These are phyloP conservation scores for Barnettozyma populi DNA, from an alignment of 805 yeast species.

Conservation along the genomic window DNA sequence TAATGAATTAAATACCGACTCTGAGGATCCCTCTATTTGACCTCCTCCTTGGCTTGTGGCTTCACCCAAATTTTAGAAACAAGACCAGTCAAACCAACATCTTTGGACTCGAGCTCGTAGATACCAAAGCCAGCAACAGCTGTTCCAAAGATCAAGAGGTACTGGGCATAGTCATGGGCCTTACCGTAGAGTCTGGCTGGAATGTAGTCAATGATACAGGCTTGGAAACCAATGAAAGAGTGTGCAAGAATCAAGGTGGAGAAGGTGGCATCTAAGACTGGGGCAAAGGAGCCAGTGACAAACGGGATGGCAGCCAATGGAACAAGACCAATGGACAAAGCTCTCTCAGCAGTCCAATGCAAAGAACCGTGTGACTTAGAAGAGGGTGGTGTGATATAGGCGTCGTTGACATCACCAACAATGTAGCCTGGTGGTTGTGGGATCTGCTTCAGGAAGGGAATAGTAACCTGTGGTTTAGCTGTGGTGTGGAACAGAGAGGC, in stretches of 20 bases:
- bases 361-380: slow-evolving; percentile 71
- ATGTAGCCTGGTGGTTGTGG: slow-evolving; percentile 88
- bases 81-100: slow-evolving; percentile 71
- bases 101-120: slow-evolving; percentile 74
- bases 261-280: slow-evolving; percentile 67
- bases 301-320: slow-evolving; percentile 78
- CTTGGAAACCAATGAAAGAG: slow-evolving; percentile 78
- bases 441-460: slow-evolving; percentile 49
- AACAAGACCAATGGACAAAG: slow-evolving; percentile 60
- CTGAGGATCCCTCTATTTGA: slow-evolving; percentile 3
- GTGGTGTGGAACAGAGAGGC: slow-evolving; percentile 22
- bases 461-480: slow-evolving; percentile 31
- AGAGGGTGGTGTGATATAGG: slow-evolving; percentile 61
- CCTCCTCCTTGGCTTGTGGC: slow-evolving; percentile 21
- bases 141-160: slow-evolving; percentile 67
- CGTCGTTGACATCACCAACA: slow-evolving; percentile 91
- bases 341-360: slow-evolving; percentile 91
- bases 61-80: slow-evolving; percentile 54
- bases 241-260: slow-evolving; percentile 67
- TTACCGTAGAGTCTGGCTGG: slow-evolving; percentile 81
- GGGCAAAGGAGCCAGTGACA: slow-evolving; percentile 63
- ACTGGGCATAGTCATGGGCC: slow-evolving; percentile 65
- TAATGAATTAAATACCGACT: slow-evolving; percentile 5
- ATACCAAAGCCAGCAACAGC: slow-evolving; percentile 70
- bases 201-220: slow-evolving; percentile 90